phyloP scores from a whole-genome alignment of 352 stramenopile species.

The Achlya hypogyna region DNA sequence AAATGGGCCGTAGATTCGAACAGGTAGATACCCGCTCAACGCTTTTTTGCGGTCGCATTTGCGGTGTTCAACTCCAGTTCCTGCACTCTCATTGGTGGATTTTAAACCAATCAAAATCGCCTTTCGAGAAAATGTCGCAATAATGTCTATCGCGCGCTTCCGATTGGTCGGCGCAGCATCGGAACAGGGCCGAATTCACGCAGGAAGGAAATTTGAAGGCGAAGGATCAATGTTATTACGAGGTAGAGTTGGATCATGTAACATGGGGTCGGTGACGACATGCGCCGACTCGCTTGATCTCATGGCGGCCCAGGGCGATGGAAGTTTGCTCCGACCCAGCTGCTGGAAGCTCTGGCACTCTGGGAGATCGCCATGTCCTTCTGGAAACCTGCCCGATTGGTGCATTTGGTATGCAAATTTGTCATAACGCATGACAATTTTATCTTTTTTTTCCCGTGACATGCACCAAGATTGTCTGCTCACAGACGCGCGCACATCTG shows the following conservation, averaged over 20 bases:
- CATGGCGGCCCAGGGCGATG: not conserved
- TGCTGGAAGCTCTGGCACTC: not conserved
- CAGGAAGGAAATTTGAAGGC: not conserved
- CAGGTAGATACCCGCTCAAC: not conserved
- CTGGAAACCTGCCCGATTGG: no score
- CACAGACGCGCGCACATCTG: no score
- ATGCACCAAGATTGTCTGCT: no score
- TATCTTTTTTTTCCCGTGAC: no score
- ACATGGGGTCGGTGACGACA: no score
- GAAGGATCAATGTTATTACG: no score
- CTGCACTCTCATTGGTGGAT: constrained; percentile 5
- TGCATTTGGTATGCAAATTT: no score
- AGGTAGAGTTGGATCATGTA: no score
- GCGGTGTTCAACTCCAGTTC: no score
- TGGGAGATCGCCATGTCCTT: not conserved
- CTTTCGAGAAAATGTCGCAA: not conserved
- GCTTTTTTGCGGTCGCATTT: not conserved
- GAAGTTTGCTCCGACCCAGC: not conserved
- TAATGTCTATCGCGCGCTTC: not conserved
- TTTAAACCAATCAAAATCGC: not conserved
- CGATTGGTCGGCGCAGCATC: not conserved
- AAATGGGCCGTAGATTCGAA: not conserved
- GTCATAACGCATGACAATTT: no score
- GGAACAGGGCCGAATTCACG: constrained; percentile 6
- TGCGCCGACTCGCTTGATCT: no score